These are phyloP conservation scores for Saccharomyces kudriavzevii DNA, from an alignment of 805 yeast species.

Conservation along the genomic window DNA sequence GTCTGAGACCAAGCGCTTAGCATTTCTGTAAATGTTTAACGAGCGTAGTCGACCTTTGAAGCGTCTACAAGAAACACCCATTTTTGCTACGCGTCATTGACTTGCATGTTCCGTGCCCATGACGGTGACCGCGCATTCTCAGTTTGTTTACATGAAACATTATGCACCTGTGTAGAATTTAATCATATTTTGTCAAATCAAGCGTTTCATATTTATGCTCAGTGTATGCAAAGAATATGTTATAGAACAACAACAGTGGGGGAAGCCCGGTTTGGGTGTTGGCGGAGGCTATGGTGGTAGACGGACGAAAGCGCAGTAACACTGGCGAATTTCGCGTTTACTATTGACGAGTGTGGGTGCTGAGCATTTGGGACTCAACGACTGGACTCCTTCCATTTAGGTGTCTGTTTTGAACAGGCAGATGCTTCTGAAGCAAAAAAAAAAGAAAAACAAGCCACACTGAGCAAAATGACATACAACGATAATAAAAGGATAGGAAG, in stretches of 20 bases:
- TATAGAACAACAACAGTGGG: background rate
- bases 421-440: background rate
- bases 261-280: background rate
- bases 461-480: background rate
- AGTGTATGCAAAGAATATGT: background rate
- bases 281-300: background rate
- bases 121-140: background rate
- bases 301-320: background rate
- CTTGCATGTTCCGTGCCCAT: background rate
- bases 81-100: background rate
- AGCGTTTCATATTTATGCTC: background rate
- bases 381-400: background rate
- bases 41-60: background rate
- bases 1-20: background rate
- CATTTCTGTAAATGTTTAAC: background rate
- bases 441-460: background rate
- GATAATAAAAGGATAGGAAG: background rate
- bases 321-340: background rate
- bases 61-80: background rate
- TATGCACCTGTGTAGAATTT: background rate
- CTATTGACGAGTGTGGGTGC: background rate
- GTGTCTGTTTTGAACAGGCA: background rate
- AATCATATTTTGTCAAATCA: background rate
- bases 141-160: background rate
- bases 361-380: background rate